Percentiles rank a stretch among this genome's conserved stretches.
Evolutionary conservation across 2,329 filamentous ascomycete genomes (phyloP).

Genomic region (Aspergillus fumigatiaffinis): DNA sequence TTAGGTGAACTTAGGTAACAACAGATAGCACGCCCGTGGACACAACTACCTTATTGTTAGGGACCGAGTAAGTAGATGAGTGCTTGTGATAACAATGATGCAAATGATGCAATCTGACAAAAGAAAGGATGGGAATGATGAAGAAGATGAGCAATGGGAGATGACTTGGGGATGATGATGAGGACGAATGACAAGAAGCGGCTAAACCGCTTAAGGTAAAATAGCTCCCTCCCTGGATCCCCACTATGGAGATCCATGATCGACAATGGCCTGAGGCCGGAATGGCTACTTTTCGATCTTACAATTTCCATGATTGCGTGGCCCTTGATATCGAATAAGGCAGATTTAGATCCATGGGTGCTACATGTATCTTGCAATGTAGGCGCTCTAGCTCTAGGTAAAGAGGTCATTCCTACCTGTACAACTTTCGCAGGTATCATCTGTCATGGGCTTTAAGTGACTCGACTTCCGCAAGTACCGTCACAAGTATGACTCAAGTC

Average conservation of each 20-base stretch:
- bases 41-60: not conserved
- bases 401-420: not conserved
- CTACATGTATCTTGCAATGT: not conserved
- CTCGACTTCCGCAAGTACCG: too few relatives aligned
- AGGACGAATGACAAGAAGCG: not conserved
- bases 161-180: not conserved
- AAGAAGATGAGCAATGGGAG: not conserved
- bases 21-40: not conserved
- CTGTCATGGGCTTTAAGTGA: too few relatives aligned
- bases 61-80: not conserved
- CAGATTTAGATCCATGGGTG: not conserved
- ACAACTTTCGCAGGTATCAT: too few relatives aligned
- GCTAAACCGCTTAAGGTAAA: not conserved
- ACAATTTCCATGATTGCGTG: not conserved
- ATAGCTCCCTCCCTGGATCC: not conserved
- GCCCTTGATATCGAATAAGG: not conserved
- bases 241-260: not conserved
- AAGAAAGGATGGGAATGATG: conserved; percentile 2
- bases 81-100: not conserved
- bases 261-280: conserved; percentile 7
- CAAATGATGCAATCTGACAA: not conserved
- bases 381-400: not conserved
- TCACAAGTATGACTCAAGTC: too few relatives aligned
- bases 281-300: not conserved
- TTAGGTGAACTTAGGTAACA: not conserved